phyloP scores from a whole-genome alignment of 1,284 basidiomycete genomes.

The Porogramme epimiltina region DNA sequence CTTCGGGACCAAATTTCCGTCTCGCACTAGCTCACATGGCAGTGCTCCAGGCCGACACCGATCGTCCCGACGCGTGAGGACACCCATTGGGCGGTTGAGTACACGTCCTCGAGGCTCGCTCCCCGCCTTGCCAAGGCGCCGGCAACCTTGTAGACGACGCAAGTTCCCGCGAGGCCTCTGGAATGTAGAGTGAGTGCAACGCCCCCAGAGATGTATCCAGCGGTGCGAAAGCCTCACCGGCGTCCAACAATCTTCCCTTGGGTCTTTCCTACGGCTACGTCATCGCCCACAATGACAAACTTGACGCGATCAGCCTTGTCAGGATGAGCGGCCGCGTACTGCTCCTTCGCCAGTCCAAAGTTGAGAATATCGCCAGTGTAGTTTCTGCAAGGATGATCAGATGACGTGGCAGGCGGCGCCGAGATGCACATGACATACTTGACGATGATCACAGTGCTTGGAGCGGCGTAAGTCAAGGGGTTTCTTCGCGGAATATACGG shows the following conservation, averaged over 20 bases:
- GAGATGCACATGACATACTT: slow-evolving; percentile 53
- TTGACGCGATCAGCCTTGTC: slow-evolving; percentile 69
- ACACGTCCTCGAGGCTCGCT: slow-evolving; percentile 73
- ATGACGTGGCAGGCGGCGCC: no score
- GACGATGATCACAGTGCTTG: slow-evolving; percentile 80
- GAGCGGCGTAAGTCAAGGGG: neutral
- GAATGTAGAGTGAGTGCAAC: neutral
- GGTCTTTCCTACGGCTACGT: slow-evolving; percentile 83
- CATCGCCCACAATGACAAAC: slow-evolving; percentile 89
- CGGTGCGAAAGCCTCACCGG: slow-evolving; percentile 42
- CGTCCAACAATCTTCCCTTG: slow-evolving; percentile 84
- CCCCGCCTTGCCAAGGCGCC: slow-evolving; percentile 81
- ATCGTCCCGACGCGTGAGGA: slow-evolving; percentile 76
- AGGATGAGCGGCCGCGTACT: slow-evolving; percentile 73
- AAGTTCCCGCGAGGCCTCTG: slow-evolving; percentile 87
- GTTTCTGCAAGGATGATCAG: slow-evolving; percentile 47
- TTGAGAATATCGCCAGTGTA: slow-evolving; percentile 92
- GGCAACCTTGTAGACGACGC: slow-evolving; percentile 91
- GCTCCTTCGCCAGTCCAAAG: slow-evolving; percentile 91
- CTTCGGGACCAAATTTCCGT: no score
- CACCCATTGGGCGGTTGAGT: slow-evolving; percentile 69
- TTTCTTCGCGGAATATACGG: no score
- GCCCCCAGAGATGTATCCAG: neutral
- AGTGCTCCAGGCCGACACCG: slow-evolving; percentile 91
- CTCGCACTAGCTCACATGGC: slow-evolving; percentile 78